A percentile compares a stretch with the other conserved stretches of the same genome.
Evolutionary conservation across 2,329 filamentous ascomycete species (phyloP).

Genomic region (Beauveria pseudobassiana): DNA sequence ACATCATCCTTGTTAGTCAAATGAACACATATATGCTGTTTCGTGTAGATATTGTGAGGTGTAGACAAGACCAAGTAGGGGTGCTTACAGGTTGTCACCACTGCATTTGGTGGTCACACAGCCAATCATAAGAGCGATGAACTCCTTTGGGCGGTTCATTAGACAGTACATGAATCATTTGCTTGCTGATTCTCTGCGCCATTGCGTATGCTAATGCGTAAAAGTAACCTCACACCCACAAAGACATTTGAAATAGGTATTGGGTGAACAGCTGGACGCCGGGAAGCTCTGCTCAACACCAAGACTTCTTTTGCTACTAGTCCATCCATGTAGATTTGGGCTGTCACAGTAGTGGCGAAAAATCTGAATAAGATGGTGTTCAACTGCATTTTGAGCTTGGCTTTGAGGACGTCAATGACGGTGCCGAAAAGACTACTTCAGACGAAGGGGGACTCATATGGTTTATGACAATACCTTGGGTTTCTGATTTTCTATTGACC

Average conservation of each 20-base stretch:
- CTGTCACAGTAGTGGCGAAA: conserved; percentile 15
- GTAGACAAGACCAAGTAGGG: neutral
- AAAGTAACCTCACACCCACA: conserved; percentile 13
- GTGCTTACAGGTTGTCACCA: neutral
- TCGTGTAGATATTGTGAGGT: no score
- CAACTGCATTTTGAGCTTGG: conserved; percentile 17
- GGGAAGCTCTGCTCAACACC: conserved; percentile 14
- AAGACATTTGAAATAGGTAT: conserved; percentile 14
- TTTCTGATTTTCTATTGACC: no score
- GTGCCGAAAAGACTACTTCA: no score
- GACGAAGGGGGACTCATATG: no score
- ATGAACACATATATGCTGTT: neutral
- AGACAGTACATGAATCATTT: neutral
- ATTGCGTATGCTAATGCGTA: neutral
- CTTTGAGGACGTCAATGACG: neutral
- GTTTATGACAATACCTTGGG: no score
- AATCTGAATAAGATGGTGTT: conserved; percentile 15
- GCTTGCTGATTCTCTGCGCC: neutral
- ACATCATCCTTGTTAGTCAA: neutral
- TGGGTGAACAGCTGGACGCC: conserved; percentile 9
- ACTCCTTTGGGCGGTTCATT: neutral
- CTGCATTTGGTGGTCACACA: neutral
- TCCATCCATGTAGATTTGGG: conserved; percentile 13
- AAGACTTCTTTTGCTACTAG: neutral
- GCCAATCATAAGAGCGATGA: neutral